A percentile compares a stretch with the other conserved stretches of the same genome.
Conservation (phyloP, 2,329 filamentous ascomycete species). For the Albifimbria verrucaria region DNA sequence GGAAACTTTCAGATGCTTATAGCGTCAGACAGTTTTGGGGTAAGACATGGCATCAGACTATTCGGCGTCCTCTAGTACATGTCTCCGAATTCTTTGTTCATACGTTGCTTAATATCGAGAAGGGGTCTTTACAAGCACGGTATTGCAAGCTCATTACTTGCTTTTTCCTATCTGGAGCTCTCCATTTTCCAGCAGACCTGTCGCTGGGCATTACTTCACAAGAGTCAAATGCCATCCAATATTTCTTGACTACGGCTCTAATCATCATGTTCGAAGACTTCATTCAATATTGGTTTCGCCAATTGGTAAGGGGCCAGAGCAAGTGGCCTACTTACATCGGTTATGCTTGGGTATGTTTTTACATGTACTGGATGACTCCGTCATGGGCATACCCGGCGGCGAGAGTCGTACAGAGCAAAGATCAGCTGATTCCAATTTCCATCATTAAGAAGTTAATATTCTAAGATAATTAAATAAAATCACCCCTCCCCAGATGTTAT, state of each 20-base stretch:
- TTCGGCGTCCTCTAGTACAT: conserved; percentile 13
- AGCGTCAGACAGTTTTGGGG: conserved; percentile 16
- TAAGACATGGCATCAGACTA: conserved; percentile 15
- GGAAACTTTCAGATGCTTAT: conserved; percentile 12
- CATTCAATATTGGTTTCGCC: conserved; percentile 5
- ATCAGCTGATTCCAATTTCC: conserved; percentile 9
- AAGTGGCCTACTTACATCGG: conserved; percentile 6
- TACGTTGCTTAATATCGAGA: conserved; percentile 6
- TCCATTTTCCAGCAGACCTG: conserved; percentile 13
- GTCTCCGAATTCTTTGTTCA: conserved; percentile 11
- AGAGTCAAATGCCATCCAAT: conserved; percentile 11
- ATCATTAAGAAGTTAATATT: conserved; percentile 1
- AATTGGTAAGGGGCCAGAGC: background rate
- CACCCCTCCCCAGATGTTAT: too few species aligned
- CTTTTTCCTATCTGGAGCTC: conserved; percentile 13
- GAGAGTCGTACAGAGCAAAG: conserved; percentile 9
- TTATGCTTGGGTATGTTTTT: conserved; percentile 12
- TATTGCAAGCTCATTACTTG: conserved; percentile 13
- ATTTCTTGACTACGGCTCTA: conserved; percentile 11
- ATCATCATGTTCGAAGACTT: conserved; percentile 14
- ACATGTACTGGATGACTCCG: conserved; percentile 17
- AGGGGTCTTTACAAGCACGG: conserved; percentile 5
- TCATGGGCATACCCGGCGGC: conserved; percentile 16
- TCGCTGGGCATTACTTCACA: conserved; percentile 10
- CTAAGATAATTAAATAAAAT: background rate